Evolutionary conservation across 1,284 basidiomycete species (phyloP), one percentile per base, ranked within the genome.

Genomic region (Microbotryum intermedium): DNA sequence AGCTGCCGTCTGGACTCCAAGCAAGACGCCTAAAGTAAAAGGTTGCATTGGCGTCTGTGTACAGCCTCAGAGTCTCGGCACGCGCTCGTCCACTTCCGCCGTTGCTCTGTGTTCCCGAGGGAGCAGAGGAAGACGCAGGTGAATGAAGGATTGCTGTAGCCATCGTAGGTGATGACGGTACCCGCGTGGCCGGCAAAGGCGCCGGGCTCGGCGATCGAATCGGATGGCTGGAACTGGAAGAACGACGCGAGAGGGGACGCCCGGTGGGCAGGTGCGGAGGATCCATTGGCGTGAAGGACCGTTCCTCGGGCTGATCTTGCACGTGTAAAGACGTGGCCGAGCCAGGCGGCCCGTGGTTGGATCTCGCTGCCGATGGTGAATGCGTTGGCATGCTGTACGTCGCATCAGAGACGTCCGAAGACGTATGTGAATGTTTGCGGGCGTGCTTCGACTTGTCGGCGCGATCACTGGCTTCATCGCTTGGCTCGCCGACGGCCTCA

Each of bases 11-110:
- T 2, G 94, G 90, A 60, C 90, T 93, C 77, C 97, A 98, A 5
- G 86, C 86, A 57, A 98, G 78, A 29, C 94, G 82, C 30, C 95
- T 81, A 81, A 97, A 98, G 78, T 98, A 98, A 68, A 94, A 91
- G 4, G 90, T 93, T 71, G 85, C 91, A 69, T 85, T 89, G 74
- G 97, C 93, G 73, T 98, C 94, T 48, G 93, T 92, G 70, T 97
- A 99, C 28, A 98, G 52, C 90, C 59, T 61, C 57, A 62, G 50
- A 43, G 53, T 57, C 21, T 62, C 63, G 25, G 23, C 34, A 18
- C 51, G 46, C 7, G 13, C 34, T 30, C 10, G 6, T 39, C 34
- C 34, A 16, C 51, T 42, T 39, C 34, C 42, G 23, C 49, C 34
- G 6, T 13, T 20, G 51, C 8, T 16, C 28, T 9, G 20, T 55